Evolutionary conservation across 208 protist genomes (phyloP), one percentile per base, ranked within the genome.

Genomic region (Balamuthia mandrillaris): DNA sequence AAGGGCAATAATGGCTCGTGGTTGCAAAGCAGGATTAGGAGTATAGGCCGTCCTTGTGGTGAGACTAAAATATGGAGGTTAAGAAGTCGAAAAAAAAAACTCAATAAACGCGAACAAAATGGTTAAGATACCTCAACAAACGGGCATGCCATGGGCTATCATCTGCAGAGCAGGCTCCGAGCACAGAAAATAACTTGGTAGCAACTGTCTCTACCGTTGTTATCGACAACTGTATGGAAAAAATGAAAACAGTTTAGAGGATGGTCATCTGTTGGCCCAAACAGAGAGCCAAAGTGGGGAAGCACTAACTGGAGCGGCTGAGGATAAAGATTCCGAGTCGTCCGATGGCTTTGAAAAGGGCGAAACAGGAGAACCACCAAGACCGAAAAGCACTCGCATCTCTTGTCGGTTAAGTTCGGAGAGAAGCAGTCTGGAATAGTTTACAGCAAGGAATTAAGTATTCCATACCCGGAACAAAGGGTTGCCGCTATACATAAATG

Each of bases 21-120:
- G 79, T 75, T 89, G 88, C 14, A 91, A 49, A n/a, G 77, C 84
- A 35, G 83, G 74, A 41, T 89, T 91, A 24, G 65, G 42, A 29
- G 29, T 65, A 10, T 88, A 63, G 27, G 86, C 83, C 3, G 83
- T 35, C 16, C 39, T 56, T 0, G 49, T 81, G 2, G 77, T 66
- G 0, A 91, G 83, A 9, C 14, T 33, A n/a, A n/a, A n/a, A n/a
- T n/a, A n/a, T n/a, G 49, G 49, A 18, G 49, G 49, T n/a, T n/a
- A 56, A 24, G n/a, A 56, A 56, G n/a, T 18, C 18, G 49, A 56
- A n/a, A 56, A 56, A 56, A 24, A 56, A 56, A 56, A 24, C 49
- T n/a, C n/a, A n/a, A n/a, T n/a, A n/a, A n/a, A n/a, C n/a, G n/a
- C n/a, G n/a, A n/a, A n/a, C n/a, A n/a, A n/a, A n/a, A n/a, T n/a